A percentile compares a stretch with the other conserved stretches of the same genome.
Conservation (phyloP, 768 basidiomycete genomes). For the Leccinum olivaceopallidum region DNA sequence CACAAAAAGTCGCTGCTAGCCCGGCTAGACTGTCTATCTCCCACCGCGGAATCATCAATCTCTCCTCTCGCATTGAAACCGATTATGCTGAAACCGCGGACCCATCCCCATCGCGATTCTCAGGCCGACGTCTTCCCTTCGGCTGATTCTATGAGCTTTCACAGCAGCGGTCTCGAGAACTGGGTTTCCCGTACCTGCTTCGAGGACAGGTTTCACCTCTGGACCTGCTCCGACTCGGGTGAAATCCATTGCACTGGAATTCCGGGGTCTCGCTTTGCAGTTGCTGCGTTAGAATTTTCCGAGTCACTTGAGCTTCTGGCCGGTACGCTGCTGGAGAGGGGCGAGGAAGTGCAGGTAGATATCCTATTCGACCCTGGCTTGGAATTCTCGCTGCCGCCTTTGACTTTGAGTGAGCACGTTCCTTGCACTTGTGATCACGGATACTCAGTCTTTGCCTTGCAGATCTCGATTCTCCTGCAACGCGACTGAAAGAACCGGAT, state of each 20-base stretch:
- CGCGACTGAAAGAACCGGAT: conserved; percentile 6
- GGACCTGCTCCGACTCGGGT: conserved; percentile 44
- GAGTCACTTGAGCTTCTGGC: conserved; percentile 65
- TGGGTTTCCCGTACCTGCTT: conserved; percentile 78
- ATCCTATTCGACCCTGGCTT: conserved; percentile 17
- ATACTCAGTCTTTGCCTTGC: conserved; percentile 15
- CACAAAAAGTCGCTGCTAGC: conserved; percentile 53
- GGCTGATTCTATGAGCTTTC: conserved; percentile 16
- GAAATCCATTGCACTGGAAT: conserved; percentile 40
- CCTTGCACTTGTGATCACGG: not conserved
- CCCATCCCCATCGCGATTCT: conserved; percentile 37
- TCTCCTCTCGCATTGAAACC: conserved; percentile 41
- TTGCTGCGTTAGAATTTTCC: conserved; percentile 74
- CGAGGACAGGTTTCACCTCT: conserved; percentile 66
- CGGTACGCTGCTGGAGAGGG: conserved; percentile 38
- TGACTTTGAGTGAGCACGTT: conserved; percentile 20
- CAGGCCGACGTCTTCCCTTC: conserved; percentile 28
- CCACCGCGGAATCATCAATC: conserved; percentile 45
- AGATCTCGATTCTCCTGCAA: conserved; percentile 27
- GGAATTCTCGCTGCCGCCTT: conserved; percentile 19
- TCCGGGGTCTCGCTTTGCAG: conserved; percentile 51
- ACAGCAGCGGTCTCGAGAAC: conserved; percentile 58
- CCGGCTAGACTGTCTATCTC: conserved; percentile 43
- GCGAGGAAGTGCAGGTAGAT: conserved; percentile 12
- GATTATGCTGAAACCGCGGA: conserved; percentile 27